phyloP scores from a whole-genome alignment of 257 asterid species.

The Primulina huaijiensis region DNA sequence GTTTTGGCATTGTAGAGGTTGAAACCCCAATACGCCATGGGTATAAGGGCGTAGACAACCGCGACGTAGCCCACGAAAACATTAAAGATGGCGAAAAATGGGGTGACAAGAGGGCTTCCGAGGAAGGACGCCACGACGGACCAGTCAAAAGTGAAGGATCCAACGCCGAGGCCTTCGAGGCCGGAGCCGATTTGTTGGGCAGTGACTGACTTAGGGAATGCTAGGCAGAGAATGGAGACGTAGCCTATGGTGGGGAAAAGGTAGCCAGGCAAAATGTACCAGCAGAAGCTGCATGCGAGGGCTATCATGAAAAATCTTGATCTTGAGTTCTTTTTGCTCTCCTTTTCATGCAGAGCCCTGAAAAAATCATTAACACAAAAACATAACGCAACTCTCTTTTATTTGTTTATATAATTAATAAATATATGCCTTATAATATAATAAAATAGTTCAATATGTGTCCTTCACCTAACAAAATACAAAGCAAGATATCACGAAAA shows the following conservation, averaged over 20 bases:
- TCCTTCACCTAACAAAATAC: too few species aligned
- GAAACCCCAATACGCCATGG: constrained; percentile 57
- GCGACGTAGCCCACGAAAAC: constrained; percentile 45
- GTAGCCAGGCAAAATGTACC: constrained; percentile 57
- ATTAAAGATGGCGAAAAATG: constrained; percentile 62
- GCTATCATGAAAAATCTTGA: constrained; percentile 60
- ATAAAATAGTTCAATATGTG: too few species aligned
- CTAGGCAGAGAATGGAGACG: constrained; percentile 51
- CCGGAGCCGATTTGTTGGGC: constrained; percentile 77
- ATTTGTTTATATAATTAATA: too few species aligned
- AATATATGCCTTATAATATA: too few species aligned
- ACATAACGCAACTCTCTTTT: too few species aligned
- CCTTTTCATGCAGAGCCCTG: constrained; percentile 79
- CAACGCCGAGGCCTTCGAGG: constrained; percentile 58
- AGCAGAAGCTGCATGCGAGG: constrained; percentile 47
- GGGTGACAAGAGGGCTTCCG: constrained; percentile 60
- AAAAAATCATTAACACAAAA: constrained; percentile 7
- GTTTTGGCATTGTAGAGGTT: constrained; percentile 54
- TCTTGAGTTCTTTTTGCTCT: constrained; percentile 33
- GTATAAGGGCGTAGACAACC: constrained; percentile 40
- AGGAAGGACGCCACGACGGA: constrained; percentile 46
- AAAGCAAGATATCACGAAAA: too few species aligned
- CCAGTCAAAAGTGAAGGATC: constrained; percentile 65
- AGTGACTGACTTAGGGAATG: constrained; percentile 44
- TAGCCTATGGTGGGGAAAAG: constrained; percentile 40